Evolutionary conservation across 768 basidiomycete species (phyloP), one percentile per base, ranked within the genome.

Genomic region (Suillus subluteus): DNA sequence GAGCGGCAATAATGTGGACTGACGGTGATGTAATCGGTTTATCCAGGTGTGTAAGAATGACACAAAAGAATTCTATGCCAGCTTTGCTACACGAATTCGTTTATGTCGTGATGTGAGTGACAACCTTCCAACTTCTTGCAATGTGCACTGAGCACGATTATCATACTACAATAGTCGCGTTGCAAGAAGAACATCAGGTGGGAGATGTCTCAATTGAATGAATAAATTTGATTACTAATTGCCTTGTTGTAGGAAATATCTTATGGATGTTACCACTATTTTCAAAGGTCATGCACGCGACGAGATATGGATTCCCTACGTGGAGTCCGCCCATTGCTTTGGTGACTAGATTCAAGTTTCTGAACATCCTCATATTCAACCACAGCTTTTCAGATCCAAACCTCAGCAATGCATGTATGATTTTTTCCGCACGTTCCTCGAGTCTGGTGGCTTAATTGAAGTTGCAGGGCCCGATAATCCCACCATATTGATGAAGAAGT

Each of bases 31-130:
- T 56, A 58, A 56, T 37, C 46, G 54, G 13, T 70, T 30, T 66
- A 40, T 43, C 30, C 56, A 85, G 82, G 65, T 71, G 4, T 88
- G 90, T 70, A 59, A 66, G 16, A 74, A 75, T 61, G 18, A 62
- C 9, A 84, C 82, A 0, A 75, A 72, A 4, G 66, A 67, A 6
- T 76, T 80, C 72, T 87, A 82, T 68, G 63, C 64, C 2, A 88
- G 87, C 15, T 90, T 86, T 68, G 78, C 84, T 1, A 70, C 86
- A 3, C 77, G 81, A 35, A 65, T 83, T 32, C 79, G 84, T 44
- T 56, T 88, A 11, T 91, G 89, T 67, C 67, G 73, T 1, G 71
- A 65, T 32, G 82, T 83, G 52, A 65, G 81, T 76, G 4, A 48
- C 5, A 38, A 12, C 26, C 52, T 41, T 65, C 35, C 23, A 43